Base-by-base conservation (phyloP, 2,329 filamentous ascomycete genomes). In the Fusarium piperis region DNA sequence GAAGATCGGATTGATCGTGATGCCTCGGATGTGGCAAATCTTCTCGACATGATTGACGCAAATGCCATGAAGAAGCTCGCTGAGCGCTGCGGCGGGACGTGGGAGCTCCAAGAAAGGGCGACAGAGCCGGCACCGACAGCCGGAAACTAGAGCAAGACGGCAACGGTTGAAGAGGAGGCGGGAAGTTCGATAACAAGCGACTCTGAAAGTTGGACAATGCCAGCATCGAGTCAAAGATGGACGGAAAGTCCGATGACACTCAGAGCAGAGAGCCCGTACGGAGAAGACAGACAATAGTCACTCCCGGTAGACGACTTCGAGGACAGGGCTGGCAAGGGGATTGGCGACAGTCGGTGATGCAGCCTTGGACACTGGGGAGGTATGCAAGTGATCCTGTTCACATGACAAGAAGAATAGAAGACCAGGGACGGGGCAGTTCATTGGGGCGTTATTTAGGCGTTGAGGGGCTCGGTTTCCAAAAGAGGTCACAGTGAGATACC, bases 1-100 rank as follows among this genome's bases (percentile, higher is more conserved):
- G 81, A 83, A 52, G 79, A 79, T 55, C 76, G 75, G 63, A 77
- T 83, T 9, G 79, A 83, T 56, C 72, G 68, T 26, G 78, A 84
- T 65, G 81, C 83, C 23, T 68, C 74, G 26, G 76, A 73, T 16
- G 82, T 82, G 20, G 75, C 79, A 9, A 75, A 67, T 48, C 70
- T 84, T 60, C 73, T 83, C 39, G 79, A 80, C 61, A 73, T 69
- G 16, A 64, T 83, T 23, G 82, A 85, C 64, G 78, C 74, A 4
- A 63, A 64, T 20, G 64, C 70, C 57, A 82, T 84, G 79, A 74
- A 62, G 39, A 71, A 65, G 2, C 72, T 84, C 15, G 83, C 83
- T 0, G 75, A 77, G 44, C 64, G 74, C 38, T 74, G 78, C 16
- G 83, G 82, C 15, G 83, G 82, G 4, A 70, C 75, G 5, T 85